A percentile compares a stretch with the other conserved stretches of the same genome.
Evolutionary conservation across 2,329 filamentous ascomycete genomes (phyloP).

Genomic region (Ophiostoma angusticollis): DNA sequence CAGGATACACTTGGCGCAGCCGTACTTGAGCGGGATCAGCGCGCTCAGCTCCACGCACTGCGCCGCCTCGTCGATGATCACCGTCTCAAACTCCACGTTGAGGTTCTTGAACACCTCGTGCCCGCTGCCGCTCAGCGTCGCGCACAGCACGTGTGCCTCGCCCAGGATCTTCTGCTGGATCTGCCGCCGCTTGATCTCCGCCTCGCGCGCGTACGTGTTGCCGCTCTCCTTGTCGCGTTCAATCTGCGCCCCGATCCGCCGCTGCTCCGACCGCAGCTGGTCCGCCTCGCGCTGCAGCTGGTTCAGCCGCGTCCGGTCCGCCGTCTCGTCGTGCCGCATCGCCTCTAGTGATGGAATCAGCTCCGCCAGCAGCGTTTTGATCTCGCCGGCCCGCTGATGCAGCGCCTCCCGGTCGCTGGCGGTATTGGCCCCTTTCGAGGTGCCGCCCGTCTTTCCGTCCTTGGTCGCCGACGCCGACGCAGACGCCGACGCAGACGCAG

Average conservation of each 20-base stretch:
- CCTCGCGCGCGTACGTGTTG: constrained; percentile 67
- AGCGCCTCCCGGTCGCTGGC: constrained; percentile 42
- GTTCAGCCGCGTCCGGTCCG: constrained; percentile 32
- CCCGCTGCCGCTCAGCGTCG: constrained; percentile 86
- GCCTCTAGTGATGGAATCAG: constrained; percentile 61
- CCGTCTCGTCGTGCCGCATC: constrained; percentile 42
- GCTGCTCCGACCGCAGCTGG: constrained; percentile 49
- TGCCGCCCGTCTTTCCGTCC: constrained; percentile 1
- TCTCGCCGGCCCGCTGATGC: constrained; percentile 50
- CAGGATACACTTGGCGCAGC: constrained; percentile 89
- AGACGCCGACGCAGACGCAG: background rate
- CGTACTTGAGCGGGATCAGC: constrained; percentile 92
- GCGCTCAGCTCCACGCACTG: constrained; percentile 97
- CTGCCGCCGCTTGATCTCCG: constrained; percentile 70
- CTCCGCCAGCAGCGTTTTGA: constrained; percentile 63
- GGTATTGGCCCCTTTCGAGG: background rate
- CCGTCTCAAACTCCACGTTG: constrained; percentile 94
- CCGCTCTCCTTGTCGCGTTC: constrained; percentile 80
- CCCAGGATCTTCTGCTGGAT: constrained; percentile 87
- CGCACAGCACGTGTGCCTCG: constrained; percentile 82
- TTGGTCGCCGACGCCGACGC: background rate
- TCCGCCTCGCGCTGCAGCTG: constrained; percentile 66
- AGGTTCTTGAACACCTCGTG: constrained; percentile 95
- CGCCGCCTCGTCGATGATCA: constrained; percentile 94
- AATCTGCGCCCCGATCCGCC: constrained; percentile 73